These are phyloP conservation scores for Vigna nakashimae DNA, from an alignment of 306 rosid species.

Conservation along the genomic window DNA sequence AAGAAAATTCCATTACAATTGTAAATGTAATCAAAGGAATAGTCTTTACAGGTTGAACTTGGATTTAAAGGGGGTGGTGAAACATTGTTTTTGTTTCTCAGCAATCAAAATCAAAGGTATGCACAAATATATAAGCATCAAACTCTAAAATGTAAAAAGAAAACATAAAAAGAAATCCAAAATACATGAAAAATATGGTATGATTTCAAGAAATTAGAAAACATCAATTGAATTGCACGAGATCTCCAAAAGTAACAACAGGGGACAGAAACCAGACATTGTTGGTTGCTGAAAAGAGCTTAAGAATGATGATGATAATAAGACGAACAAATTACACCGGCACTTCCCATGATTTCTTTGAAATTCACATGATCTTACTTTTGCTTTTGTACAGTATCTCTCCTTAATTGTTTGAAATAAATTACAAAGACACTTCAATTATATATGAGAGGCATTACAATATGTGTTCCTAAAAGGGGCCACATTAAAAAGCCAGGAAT, in stretches of 20 bases:
- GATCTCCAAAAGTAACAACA: neutral
- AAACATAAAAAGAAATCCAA: neutral
- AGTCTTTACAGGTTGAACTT: slow-evolving; percentile 3
- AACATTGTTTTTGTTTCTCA: slow-evolving; percentile 3
- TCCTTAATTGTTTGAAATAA: neutral
- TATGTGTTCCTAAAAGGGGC: too few relatives aligned
- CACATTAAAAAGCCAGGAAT: too few relatives aligned
- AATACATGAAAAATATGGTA: neutral
- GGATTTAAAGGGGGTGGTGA: neutral
- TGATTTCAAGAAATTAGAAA: slow-evolving; percentile 22
- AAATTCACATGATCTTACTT: neutral
- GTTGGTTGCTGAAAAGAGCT: neutral
- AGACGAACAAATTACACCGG: neutral
- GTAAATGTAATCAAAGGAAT: neutral
- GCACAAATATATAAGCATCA: neutral
- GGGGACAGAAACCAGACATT: neutral
- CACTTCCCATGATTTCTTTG: neutral
- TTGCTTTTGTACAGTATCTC: neutral
- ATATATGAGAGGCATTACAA: too few relatives aligned
- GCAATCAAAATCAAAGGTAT: neutral
- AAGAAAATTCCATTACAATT: slow-evolving; percentile 31
- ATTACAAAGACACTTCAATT: neutral
- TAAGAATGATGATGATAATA: neutral
- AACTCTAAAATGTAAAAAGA: neutral
- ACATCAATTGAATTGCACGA: slow-evolving; percentile 10